Percentiles rank a stretch among this genome's conserved stretches.
Conservation (phyloP, 2,329 filamentous ascomycete genomes). For the Stachybotrys chartarum region DNA sequence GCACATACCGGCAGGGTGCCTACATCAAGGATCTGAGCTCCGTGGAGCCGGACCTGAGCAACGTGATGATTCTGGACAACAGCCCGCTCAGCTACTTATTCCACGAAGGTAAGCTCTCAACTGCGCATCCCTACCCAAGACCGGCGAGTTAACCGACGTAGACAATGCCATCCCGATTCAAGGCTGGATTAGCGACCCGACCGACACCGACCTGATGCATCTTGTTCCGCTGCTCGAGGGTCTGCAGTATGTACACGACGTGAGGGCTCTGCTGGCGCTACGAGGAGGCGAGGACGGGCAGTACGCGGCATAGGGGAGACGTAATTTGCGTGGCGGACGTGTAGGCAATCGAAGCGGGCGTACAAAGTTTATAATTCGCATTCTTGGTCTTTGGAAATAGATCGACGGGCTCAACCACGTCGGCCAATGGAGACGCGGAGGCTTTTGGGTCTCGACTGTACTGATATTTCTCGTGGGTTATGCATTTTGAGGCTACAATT, state of each 20-base stretch:
- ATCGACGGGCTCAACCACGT: slow-evolving; percentile 7
- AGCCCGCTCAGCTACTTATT: slow-evolving; percentile 98
- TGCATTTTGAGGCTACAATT: not conserved
- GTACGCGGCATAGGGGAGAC: slow-evolving; percentile 34
- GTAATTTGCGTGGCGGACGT: slow-evolving; percentile 7
- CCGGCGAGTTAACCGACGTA: slow-evolving; percentile 27
- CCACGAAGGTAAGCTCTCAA: slow-evolving; percentile 69
- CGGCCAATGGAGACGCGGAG: not conserved
- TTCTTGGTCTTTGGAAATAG: not conserved
- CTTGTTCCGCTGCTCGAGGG: slow-evolving; percentile 89
- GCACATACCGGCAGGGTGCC: slow-evolving; percentile 87
- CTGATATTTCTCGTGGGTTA: not conserved
- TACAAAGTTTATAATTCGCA: slow-evolving; percentile 1
- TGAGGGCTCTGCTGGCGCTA: slow-evolving; percentile 81
- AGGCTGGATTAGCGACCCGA: slow-evolving; percentile 98
- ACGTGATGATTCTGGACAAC: slow-evolving; percentile 98
- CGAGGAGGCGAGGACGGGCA: slow-evolving; percentile 76
- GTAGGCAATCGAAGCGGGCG: slow-evolving; percentile 2
- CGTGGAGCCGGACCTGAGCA: slow-evolving; percentile 93
- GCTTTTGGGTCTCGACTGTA: not conserved
- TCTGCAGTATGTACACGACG: slow-evolving; percentile 93
- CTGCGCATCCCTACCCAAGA: not conserved
- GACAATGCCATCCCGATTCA: slow-evolving; percentile 99
- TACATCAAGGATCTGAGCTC: slow-evolving; percentile 98
- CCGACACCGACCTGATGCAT: slow-evolving; percentile 90